Percentiles rank a stretch among this genome's conserved stretches.
phyloP scores from a whole-genome alignment of 169 alveolate genomes.

The Plasmodium fragile region DNA sequence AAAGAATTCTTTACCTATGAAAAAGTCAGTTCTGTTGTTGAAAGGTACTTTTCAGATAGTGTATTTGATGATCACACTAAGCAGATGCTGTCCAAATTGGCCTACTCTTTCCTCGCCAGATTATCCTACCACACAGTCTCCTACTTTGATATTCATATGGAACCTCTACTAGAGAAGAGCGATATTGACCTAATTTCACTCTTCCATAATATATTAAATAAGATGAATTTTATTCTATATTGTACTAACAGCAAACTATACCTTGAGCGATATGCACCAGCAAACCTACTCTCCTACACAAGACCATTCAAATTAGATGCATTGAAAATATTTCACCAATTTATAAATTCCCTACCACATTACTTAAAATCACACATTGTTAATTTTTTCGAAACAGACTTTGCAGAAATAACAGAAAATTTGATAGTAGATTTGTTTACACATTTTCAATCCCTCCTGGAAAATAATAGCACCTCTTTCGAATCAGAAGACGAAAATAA shows the following conservation, averaged over 20 bases:
- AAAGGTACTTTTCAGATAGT: background rate
- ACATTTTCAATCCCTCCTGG: background rate
- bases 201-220: constrained; percentile 55
- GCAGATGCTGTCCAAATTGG: constrained; percentile 21
- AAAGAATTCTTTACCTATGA: constrained; percentile 30
- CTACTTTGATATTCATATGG: constrained; percentile 17
- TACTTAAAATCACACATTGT: background rate
- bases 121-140: constrained; percentile 14
- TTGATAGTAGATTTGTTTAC: background rate
- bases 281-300: background rate
- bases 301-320: constrained; percentile 49
- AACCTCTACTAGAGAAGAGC: background rate
- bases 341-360: constrained; percentile 11
- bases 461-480: background rate
- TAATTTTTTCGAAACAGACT: constrained; percentile 47
- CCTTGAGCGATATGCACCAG: constrained; percentile 42
- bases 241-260: constrained; percentile 15
- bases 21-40: background rate
- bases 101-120: constrained; percentile 41
- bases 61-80: constrained; percentile 20
- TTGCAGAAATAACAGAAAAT: background rate
- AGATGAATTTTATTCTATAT: constrained; percentile 8
- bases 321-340: constrained; percentile 6
- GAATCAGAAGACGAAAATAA: background rate
- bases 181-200: constrained; percentile 7